phyloP scores from a whole-genome alignment of 352 stramenopile species.

The Phytopythium ostracodes region DNA sequence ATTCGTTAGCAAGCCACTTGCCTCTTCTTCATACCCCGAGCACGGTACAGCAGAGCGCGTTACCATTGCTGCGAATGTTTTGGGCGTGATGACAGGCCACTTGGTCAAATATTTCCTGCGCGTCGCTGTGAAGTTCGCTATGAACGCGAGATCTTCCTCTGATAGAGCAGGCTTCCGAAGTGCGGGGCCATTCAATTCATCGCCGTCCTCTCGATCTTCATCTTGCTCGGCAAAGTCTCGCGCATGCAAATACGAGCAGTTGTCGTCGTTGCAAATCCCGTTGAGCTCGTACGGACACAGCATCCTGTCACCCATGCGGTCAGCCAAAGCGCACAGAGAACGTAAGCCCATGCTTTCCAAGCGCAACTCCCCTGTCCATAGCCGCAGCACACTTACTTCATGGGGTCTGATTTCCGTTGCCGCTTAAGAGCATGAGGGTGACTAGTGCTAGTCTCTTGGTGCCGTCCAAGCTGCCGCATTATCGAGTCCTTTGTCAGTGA shows the following conservation, averaged over 20 bases:
- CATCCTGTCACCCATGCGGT: conserved; percentile 47
- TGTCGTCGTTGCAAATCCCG: conserved; percentile 71
- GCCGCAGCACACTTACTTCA: conserved; percentile 40
- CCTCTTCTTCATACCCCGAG: neutral
- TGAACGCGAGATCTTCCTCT: neutral
- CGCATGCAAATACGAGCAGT: conserved; percentile 60
- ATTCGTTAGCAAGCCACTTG: neutral
- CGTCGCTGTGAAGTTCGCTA: neutral
- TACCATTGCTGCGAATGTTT: conserved; percentile 16
- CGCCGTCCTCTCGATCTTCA: neutral
- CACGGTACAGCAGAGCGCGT: neutral
- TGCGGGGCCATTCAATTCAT: neutral
- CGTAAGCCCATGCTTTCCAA: neutral
- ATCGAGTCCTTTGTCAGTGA: conserved; percentile 34
- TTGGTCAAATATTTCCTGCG: conserved; percentile 22
- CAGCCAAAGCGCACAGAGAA: neutral
- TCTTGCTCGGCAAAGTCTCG: conserved; percentile 37
- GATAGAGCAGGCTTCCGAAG: neutral
- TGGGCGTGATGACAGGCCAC: conserved; percentile 39
- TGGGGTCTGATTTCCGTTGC: conserved; percentile 34
- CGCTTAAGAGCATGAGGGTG: neutral
- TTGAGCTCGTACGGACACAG: conserved; percentile 73
- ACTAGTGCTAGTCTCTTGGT: neutral
- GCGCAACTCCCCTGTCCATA: neutral
- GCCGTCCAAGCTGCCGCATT: conserved; percentile 27